Percentiles rank a stretch among this genome's conserved stretches.
phyloP scores from a whole-genome alignment of 768 basidiomycete species.

The Psilocybe azurescens region DNA sequence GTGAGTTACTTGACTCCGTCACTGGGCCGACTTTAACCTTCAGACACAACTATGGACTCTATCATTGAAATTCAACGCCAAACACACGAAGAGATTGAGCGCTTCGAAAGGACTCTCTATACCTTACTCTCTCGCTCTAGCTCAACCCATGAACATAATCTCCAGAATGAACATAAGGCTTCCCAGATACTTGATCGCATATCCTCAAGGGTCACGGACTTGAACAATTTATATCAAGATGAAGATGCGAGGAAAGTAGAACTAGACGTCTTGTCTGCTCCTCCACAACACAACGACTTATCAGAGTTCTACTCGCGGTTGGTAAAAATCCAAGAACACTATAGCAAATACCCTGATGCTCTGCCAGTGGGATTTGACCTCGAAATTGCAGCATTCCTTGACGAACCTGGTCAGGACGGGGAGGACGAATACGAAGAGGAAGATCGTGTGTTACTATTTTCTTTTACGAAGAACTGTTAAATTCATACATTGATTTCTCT shows the following conservation, averaged over 20 bases:
- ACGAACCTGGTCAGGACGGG: slow-evolving; percentile 73
- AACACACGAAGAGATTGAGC: slow-evolving; percentile 95
- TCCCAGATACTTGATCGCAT: slow-evolving; percentile 90
- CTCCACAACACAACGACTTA: slow-evolving; percentile 70
- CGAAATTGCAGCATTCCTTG: slow-evolving; percentile 82
- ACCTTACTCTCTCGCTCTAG: slow-evolving; percentile 76
- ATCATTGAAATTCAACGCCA: slow-evolving; percentile 93
- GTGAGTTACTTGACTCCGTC: slow-evolving; percentile 20
- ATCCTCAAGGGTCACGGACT: slow-evolving; percentile 63
- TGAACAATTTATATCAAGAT: slow-evolving; percentile 81
- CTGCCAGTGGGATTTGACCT: slow-evolving; percentile 80
- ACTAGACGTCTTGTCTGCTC: slow-evolving; percentile 62
- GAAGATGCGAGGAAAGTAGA: slow-evolving; percentile 74
- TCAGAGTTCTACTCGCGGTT: slow-evolving; percentile 96
- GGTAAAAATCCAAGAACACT: slow-evolving; percentile 95
- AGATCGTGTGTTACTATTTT: slow-evolving; percentile 68
- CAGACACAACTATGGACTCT: slow-evolving; percentile 74
- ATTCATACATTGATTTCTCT: slow-evolving; percentile 11
- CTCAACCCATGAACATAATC: slow-evolving; percentile 61
- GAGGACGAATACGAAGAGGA: slow-evolving; percentile 83
- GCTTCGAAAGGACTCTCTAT: slow-evolving; percentile 87
- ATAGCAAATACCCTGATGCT: slow-evolving; percentile 94
- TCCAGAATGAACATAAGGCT: slow-evolving; percentile 89
- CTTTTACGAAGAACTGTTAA: slow-evolving; percentile 5
- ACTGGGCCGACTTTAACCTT: slow-evolving; percentile 7